phyloP scores from a whole-genome alignment of 148 eudicot genomes.

The Rhododendron ovatum region DNA sequence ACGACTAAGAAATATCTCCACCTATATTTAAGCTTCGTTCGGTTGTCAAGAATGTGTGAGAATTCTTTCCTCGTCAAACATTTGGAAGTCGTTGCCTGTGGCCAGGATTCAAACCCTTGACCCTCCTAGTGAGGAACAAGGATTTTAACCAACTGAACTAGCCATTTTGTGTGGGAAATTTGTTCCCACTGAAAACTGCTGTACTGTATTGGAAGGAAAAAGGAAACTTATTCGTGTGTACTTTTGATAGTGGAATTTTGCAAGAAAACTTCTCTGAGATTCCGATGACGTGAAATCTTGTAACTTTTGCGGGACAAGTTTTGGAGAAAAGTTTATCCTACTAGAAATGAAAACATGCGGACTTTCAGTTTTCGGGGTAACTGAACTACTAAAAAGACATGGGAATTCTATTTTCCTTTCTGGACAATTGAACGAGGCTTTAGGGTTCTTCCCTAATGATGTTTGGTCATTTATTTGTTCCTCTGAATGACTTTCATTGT shows the following conservation, averaged over 20 bases:
- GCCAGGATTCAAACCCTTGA: not conserved
- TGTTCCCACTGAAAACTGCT: not conserved
- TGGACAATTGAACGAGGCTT: not conserved
- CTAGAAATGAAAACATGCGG: not conserved
- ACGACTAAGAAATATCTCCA: conserved; percentile 8
- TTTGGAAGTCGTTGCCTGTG: not conserved
- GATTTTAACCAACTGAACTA: not conserved
- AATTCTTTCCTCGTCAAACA: not conserved
- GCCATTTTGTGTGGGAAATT: not conserved
- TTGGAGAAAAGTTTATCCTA: not conserved
- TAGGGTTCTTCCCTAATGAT: not conserved
- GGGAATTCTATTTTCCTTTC: not conserved
- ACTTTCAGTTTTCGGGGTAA: not conserved
- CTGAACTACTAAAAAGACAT: not conserved
- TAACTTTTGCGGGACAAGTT: not conserved
- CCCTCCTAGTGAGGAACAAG: not conserved
- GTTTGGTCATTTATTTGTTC: not conserved
- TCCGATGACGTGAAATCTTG: not conserved
- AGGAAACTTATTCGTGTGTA: not conserved
- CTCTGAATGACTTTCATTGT: conserved; percentile 4
- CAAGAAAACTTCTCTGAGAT: not conserved
- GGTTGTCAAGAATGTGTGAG: not conserved
- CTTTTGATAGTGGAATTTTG: not conserved
- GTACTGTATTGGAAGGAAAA: not conserved
- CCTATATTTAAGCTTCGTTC: not conserved